Percentiles rank a stretch among this genome's conserved stretches.
Conservation (phyloP, 495 filamentous ascomycete genomes). For the Astrothelium subdiscretum region DNA sequence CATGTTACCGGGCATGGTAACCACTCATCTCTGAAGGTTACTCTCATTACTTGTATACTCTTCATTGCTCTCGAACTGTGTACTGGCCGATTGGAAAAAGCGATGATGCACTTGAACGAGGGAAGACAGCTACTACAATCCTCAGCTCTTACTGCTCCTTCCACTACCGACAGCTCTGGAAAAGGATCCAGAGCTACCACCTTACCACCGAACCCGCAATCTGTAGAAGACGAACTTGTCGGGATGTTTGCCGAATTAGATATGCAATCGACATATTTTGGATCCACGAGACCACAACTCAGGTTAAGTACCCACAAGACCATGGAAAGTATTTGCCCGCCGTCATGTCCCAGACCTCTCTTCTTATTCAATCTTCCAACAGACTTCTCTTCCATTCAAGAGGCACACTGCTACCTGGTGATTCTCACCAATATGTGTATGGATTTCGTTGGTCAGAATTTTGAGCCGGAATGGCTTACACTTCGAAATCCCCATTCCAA, state of each 20-base stretch:
- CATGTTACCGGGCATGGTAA: background rate
- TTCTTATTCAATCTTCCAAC: background rate
- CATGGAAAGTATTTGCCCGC: background rate
- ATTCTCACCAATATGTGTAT: background rate
- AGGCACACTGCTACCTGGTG: background rate
- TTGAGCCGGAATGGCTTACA: background rate
- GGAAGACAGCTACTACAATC: background rate
- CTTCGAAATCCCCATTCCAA: background rate
- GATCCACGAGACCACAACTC: background rate
- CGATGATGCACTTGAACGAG: background rate
- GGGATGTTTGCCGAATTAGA: background rate
- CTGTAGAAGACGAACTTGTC: background rate
- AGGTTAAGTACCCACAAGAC: background rate
- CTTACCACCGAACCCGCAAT: background rate
- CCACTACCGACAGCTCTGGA: background rate
- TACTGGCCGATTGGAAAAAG: background rate
- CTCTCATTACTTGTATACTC: background rate
- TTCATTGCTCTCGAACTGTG: background rate
- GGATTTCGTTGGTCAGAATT: background rate
- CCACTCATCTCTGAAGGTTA: background rate
- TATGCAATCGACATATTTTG: conserved; percentile 1
- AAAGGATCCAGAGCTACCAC: background rate
- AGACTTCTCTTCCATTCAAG: background rate
- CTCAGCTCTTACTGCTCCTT: background rate
- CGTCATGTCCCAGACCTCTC: background rate